Base-by-base conservation (phyloP, 805 yeast species). In the Candida ovalis region DNA sequence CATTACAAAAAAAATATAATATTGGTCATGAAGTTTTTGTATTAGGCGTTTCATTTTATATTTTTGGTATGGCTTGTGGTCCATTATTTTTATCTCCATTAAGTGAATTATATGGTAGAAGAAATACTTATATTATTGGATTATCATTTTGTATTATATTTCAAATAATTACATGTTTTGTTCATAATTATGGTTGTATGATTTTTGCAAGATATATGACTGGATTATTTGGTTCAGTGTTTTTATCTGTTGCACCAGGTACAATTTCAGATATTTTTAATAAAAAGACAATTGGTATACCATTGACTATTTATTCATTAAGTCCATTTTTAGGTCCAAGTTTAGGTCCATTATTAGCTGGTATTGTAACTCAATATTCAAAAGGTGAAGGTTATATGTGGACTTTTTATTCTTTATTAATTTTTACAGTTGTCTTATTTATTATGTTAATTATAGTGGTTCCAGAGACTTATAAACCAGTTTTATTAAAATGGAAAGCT, bases 191-290 rank as follows among this genome's bases (percentile, higher is more conserved):
- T 28, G 82, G 81, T 8, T 87, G 84, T 30, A 68, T 87, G 48
- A 64, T 84, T 48, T 77, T 84, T 41, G 78, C 83, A 44, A 76
- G 94, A 53, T 79, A 84, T 54, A 66, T 84, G 51, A 80, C 82
- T 12, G 94, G 94, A 0, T 73, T 86, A 40, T 83, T 83, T 55
- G 90, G 90, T 3, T 82, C 88, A 44, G 84, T 87, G 2, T 86
- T 89, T 37, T 69, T 87, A 54, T 80, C 84, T 51, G 84, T 86
- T 28, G 88, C 89, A 9, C 90, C 91, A 32, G 95, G 94, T 19
- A 75, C 86, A 1, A 70, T 87, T 40, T 81, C 88, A 10, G 96
- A 87, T 63, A 72, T 86, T 48, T 87, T 81, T 71, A 70, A 70
- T 18, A 80, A 81, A 49, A 66, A 72, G 46, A 76, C 80, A 38